These are phyloP conservation scores for Lodderomyces margitis DNA, from an alignment of 1,139 yeast species.

Conservation along the genomic window DNA sequence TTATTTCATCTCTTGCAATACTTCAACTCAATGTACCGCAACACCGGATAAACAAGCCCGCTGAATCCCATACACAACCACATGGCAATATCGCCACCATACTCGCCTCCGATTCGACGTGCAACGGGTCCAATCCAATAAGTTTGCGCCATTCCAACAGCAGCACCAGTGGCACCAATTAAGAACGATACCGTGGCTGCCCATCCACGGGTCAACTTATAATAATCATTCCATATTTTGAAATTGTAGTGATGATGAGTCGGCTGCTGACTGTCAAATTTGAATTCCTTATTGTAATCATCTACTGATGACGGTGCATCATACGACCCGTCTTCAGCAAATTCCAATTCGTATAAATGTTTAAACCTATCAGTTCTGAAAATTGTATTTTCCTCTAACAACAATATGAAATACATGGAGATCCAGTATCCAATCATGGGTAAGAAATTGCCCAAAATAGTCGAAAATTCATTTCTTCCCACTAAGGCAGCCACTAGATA, in stretches of 20 bases:
- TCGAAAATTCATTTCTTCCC: constrained; percentile 73
- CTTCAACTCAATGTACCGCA: constrained; percentile 64
- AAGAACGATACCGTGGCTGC: constrained; percentile 26
- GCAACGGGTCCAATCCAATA: constrained; percentile 33
- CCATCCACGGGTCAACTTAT: constrained; percentile 39
- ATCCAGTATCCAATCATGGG: constrained; percentile 97
- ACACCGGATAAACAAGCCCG: constrained; percentile 58
- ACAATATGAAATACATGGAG: constrained; percentile 70
- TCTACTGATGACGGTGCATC: constrained; percentile 2
- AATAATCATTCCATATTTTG: constrained; percentile 60
- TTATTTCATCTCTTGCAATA: constrained; percentile 41
- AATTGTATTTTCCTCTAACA: constrained; percentile 71
- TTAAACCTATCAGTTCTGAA: constrained; percentile 58
- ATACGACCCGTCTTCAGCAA: constrained; percentile 17
- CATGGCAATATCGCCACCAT: constrained; percentile 33
- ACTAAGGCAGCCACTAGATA: constrained; percentile 70
- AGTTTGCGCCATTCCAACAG: constrained; percentile 33
- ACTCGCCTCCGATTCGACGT: constrained; percentile 25
- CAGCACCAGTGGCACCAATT: constrained; percentile 30
- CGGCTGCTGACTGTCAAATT: not conserved
- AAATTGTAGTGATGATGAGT: constrained; percentile 53
- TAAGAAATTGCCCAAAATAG: constrained; percentile 79
- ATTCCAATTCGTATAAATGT: constrained; percentile 54
- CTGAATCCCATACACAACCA: constrained; percentile 75
- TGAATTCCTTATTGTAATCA: not conserved